phyloP scores from a whole-genome alignment of 192 early-diverging fungal species.

The Bifiguratus adelaidae region DNA sequence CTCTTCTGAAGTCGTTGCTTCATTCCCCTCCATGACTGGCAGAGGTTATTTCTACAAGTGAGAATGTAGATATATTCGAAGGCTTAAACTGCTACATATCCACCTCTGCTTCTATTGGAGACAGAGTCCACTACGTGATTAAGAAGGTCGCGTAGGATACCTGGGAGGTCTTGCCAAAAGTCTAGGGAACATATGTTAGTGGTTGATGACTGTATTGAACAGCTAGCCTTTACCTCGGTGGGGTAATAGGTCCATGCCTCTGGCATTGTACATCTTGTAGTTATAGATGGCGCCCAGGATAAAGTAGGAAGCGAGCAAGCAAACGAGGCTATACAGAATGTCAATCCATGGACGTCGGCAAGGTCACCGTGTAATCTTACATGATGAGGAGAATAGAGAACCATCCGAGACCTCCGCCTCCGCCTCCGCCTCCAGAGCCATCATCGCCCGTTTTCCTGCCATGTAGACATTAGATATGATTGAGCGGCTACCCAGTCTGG shows the following conservation, averaged over 20 bases:
- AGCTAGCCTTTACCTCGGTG: constrained; percentile 8
- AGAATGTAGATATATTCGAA: no score
- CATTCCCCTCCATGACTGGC: no score
- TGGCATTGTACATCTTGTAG: constrained; percentile 20
- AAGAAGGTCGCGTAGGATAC: constrained; percentile 8
- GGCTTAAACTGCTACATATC: constrained; percentile 24
- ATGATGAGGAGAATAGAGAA: no score
- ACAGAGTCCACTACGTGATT: constrained; percentile 13
- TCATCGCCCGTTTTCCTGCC: no score
- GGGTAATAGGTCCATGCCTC: constrained; percentile 17
- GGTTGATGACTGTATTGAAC: not conserved
- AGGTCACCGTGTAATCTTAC: no score
- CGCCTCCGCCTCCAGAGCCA: no score
- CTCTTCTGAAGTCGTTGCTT: constrained; percentile 1
- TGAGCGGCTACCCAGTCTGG: no score
- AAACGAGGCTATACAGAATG: constrained; percentile 1
- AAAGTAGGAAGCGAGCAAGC: constrained; percentile 11
- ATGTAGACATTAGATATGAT: no score
- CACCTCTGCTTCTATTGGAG: constrained; percentile 14
- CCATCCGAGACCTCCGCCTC: no score
- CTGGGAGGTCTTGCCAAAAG: constrained; percentile 16
- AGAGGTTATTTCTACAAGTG: no score
- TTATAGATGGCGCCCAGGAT: constrained; percentile 20
- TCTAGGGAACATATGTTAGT: constrained; percentile 1
- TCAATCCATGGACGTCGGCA: no score